Conservation (phyloP, 352 stramenopile genomes). For the Globisporangium emineosum region DNA sequence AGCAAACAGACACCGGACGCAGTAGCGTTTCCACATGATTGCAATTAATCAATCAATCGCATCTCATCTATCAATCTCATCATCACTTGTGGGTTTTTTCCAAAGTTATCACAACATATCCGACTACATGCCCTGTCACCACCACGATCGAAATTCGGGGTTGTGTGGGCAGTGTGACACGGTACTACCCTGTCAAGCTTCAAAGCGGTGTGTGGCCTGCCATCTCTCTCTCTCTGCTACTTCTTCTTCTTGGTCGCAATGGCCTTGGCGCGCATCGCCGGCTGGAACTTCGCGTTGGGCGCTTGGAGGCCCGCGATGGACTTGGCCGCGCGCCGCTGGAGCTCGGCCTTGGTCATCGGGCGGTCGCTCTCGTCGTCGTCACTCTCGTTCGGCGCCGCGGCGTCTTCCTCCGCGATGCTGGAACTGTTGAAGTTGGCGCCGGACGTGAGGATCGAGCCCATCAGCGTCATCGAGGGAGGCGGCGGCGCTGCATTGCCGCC, state of each 20-base stretch:
- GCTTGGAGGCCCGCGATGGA: conserved; percentile 45
- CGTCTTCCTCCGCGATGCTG: conserved; percentile 52
- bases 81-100: too few relatives aligned
- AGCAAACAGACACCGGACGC: neutral
- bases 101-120: too few relatives aligned
- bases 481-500: conserved; percentile 8
- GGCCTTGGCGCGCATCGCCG: neutral
- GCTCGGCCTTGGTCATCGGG: conserved; percentile 55
- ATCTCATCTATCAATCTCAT: neutral
- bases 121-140: too few relatives aligned
- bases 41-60: neutral
- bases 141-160: too few relatives aligned
- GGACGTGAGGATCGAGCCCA: conserved; percentile 9
- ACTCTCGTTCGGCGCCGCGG: conserved; percentile 30
- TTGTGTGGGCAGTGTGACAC: too few relatives aligned
- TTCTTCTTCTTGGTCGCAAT: conserved; percentile 41
- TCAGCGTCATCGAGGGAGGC: conserved; percentile 7
- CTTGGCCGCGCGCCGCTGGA: conserved; percentile 58
- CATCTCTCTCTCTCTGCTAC: conserved; percentile 13
- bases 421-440: conserved; percentile 13
- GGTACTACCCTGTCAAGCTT: too few relatives aligned
- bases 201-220: too few relatives aligned
- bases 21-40: neutral
- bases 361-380: conserved; percentile 68
- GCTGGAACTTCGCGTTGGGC: conserved; percentile 22